phyloP scores from a whole-genome alignment of 2,329 filamentous ascomycete species.

The Aspergillus caelatus region DNA sequence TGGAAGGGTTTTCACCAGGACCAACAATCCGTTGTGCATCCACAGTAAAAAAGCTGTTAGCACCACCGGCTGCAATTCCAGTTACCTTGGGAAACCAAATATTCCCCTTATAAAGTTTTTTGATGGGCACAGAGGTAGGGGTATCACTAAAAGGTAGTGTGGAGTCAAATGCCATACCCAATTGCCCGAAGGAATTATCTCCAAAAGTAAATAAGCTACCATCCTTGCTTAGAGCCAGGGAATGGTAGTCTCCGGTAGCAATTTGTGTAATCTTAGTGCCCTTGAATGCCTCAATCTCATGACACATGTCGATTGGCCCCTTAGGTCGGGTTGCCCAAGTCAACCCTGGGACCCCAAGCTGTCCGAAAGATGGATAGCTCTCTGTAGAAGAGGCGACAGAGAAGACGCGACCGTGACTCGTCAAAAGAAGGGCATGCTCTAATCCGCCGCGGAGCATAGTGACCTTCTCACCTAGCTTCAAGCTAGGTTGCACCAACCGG shows the following conservation, averaged over 20 bases:
- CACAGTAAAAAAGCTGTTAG: conserved; percentile 83
- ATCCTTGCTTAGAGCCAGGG: conserved; percentile 72
- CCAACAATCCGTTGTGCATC: conserved; percentile 68
- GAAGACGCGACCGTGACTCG: conserved; percentile 82
- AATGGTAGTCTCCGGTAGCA: conserved; percentile 85
- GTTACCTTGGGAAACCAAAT: conserved; percentile 69
- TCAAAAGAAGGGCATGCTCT: conserved; percentile 85
- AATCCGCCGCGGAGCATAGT: conserved; percentile 74
- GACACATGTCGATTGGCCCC: conserved; percentile 78
- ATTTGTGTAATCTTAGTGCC: conserved; percentile 73
- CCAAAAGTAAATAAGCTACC: conserved; percentile 86
- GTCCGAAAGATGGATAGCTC: conserved; percentile 78
- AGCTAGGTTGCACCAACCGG: conserved; percentile 68
- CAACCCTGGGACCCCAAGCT: conserved; percentile 83
- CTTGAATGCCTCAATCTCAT: conserved; percentile 73
- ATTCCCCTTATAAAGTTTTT: conserved; percentile 71
- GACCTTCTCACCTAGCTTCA: conserved; percentile 72
- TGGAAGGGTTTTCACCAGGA: conserved; percentile 46
- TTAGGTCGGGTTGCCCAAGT: conserved; percentile 76
- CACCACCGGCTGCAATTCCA: conserved; percentile 79
- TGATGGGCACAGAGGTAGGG: conserved; percentile 71
- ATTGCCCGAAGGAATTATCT: conserved; percentile 87
- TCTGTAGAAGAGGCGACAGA: conserved; percentile 80
- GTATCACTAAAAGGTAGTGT: conserved; percentile 66
- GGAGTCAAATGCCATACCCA: conserved; percentile 74